Conservation (phyloP, 2,329 filamentous ascomycete species). For the Aspergillus transmontanensis region DNA sequence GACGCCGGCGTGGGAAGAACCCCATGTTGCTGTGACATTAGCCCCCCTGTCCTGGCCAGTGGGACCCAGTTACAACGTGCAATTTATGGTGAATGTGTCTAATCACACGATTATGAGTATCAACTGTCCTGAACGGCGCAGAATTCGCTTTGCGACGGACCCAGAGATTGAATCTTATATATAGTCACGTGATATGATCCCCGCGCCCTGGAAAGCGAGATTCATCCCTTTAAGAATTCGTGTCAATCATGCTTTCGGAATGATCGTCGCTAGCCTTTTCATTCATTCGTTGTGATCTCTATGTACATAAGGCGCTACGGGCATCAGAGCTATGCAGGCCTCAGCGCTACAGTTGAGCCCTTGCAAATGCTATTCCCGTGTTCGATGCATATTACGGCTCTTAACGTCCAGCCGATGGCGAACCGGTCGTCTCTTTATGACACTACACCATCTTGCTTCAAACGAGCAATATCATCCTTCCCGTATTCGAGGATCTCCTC, state of each 20-base stretch:
- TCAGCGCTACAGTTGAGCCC: not conserved
- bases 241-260: not conserved
- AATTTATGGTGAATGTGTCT: not conserved
- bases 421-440: slow-evolving; percentile 38
- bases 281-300: not conserved
- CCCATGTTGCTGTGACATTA: slow-evolving; percentile 30
- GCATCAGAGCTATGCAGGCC: not conserved
- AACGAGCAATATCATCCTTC: slow-evolving; percentile 58
- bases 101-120: slow-evolving; percentile 2
- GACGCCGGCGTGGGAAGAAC: slow-evolving; percentile 23
- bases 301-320: not conserved
- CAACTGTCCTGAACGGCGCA: not conserved
- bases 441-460: slow-evolving; percentile 70
- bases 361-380: not conserved
- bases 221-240: not conserved
- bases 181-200: slow-evolving; percentile 29
- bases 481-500: slow-evolving; percentile 63
- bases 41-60: slow-evolving; percentile 12
- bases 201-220: not conserved
- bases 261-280: not conserved
- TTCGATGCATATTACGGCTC: not conserved
- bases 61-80: slow-evolving; percentile 2
- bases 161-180: slow-evolving; percentile 30
- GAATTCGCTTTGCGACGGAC: slow-evolving; percentile 12
- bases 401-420: not conserved